These are phyloP conservation scores for Omphalotus guepiniiformis DNA, from an alignment of 768 basidiomycete genomes.

Conservation along the genomic window DNA sequence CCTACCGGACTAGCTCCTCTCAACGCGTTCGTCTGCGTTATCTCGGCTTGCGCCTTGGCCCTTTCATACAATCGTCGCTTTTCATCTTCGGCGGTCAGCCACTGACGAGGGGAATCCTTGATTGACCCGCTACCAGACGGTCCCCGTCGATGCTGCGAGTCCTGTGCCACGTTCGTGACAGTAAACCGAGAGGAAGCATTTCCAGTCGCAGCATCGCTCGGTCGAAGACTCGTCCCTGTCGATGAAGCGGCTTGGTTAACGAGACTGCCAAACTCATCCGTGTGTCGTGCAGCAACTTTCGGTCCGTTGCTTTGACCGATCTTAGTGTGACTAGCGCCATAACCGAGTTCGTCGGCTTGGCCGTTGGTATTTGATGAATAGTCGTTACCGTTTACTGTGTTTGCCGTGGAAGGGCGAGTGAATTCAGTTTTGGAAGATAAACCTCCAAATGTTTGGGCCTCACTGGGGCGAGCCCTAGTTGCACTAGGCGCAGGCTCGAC, in stretches of 20 bases:
- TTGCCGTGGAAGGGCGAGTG: not conserved
- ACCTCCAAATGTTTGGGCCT: conserved; percentile 1
- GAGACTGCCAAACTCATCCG: not conserved
- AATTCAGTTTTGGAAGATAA: not conserved
- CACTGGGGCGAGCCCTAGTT: not conserved
- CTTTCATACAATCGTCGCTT: conserved; percentile 61
- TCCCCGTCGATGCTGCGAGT: not conserved
- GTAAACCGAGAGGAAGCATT: not conserved
- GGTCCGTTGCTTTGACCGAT: conserved; percentile 10
- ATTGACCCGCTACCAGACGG: not conserved
- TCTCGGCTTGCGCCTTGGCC: conserved; percentile 57
- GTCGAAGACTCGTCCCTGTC: not conserved
- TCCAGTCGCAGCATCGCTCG: not conserved
- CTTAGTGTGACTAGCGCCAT: conserved; percentile 15
- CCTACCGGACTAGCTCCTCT: conserved; percentile 4
- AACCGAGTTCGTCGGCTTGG: conserved; percentile 21
- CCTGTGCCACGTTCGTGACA: not conserved
- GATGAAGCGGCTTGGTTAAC: not conserved
- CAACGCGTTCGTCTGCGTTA: conserved; percentile 41
- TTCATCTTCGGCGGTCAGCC: conserved; percentile 60
- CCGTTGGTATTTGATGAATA: too few relatives aligned
- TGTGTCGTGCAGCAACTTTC: not conserved
- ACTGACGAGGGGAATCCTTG: conserved; percentile 25
- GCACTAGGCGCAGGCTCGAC: conserved; percentile 5
- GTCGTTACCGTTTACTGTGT: not conserved